Evolutionary conservation across 2,329 filamentous ascomycete species (phyloP), one percentile per base, ranked within the genome.

Genomic region (Diaporthe sp.): DNA sequence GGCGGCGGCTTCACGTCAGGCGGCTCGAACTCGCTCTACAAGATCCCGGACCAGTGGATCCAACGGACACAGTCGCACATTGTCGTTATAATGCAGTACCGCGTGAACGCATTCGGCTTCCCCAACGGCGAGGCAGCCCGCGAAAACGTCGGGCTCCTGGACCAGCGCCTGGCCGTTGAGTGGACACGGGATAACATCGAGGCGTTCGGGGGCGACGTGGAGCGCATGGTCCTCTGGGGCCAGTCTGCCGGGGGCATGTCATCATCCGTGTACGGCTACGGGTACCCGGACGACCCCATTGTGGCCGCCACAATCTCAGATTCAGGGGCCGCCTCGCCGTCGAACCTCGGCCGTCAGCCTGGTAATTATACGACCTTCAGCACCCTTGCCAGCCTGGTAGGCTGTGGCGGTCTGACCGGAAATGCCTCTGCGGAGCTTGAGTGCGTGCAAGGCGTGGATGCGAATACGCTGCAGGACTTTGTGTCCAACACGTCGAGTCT

Each of bases 161-260:
- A 92, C 78, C 89, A 91, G 78, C 85, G 89, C 2, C 78, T 85
- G 19, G 88, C 87, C 0, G 79, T 90, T 0, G 86, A 90, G 79
- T 91, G 89, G 89, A 80, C 88, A 0, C 82, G 82, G 4, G 82
- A 86, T 58, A 89, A 90, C 78, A 87, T 90, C 34, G 84, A 79
- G 12, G 80, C 81, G 0, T 91, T 91, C 77, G 88, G 88, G 25
- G 89, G 89, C 22, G 86, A 89, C 75, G 81, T 85, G 1, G 67
- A 80, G 2, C 81, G 81, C n/a, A 88, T 89, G 76, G 84, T 84
- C 0, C 81, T 88, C 25, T 87, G 86, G 79, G 88, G 88, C 17
- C 85, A 88, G 79, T 87, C 86, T 44, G 87, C 88, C 4, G 88
- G 88, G 7, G 77, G 81, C 13, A 76, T 83, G 3, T 80, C 82